Evolutionary conservation across 2,329 filamentous ascomycete genomes (phyloP).

Genomic region (Aspergillus jensenii): DNA sequence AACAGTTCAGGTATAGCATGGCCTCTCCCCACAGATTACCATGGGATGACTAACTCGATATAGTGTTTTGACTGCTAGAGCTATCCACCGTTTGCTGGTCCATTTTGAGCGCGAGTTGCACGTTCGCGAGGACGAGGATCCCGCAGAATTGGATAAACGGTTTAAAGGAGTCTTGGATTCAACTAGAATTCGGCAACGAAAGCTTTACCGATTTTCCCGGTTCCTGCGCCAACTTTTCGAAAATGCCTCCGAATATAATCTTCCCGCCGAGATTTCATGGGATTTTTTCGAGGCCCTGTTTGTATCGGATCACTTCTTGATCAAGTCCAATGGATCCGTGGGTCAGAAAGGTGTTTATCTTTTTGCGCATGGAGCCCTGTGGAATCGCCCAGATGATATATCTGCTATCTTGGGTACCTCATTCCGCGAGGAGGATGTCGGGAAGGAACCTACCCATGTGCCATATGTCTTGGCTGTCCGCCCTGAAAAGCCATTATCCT

Average conservation of each 20-base stretch:
- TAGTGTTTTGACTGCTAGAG: conserved; percentile 84
- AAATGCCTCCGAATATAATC: conserved; percentile 92
- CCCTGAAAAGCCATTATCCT: conserved; percentile 74
- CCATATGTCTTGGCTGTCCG: conserved; percentile 83
- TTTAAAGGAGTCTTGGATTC: conserved; percentile 96
- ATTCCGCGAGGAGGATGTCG: conserved; percentile 66
- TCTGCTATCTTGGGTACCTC: conserved; percentile 80
- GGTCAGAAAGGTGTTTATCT: conserved; percentile 77
- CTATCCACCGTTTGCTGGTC: conserved; percentile 78
- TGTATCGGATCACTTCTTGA: conserved; percentile 80
- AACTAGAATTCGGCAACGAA: conserved; percentile 90
- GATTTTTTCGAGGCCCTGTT: conserved; percentile 79
- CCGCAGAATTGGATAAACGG: conserved; percentile 88
- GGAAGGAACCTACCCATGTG: conserved; percentile 69
- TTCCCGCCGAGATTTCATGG: conserved; percentile 68
- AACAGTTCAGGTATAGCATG: conserved; percentile 74
- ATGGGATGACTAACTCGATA: conserved; percentile 25
- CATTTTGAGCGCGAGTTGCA: conserved; percentile 93
- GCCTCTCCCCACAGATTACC: not conserved
- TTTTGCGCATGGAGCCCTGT: conserved; percentile 78
- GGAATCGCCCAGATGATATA: conserved; percentile 75
- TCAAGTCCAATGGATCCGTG: conserved; percentile 65
- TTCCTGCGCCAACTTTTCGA: conserved; percentile 92
- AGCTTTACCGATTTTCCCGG: conserved; percentile 91
- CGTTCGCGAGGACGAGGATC: conserved; percentile 77